These are phyloP conservation scores for Lactuca sativa DNA, from an alignment of 129 eudicot species.

Conservation along the genomic window DNA sequence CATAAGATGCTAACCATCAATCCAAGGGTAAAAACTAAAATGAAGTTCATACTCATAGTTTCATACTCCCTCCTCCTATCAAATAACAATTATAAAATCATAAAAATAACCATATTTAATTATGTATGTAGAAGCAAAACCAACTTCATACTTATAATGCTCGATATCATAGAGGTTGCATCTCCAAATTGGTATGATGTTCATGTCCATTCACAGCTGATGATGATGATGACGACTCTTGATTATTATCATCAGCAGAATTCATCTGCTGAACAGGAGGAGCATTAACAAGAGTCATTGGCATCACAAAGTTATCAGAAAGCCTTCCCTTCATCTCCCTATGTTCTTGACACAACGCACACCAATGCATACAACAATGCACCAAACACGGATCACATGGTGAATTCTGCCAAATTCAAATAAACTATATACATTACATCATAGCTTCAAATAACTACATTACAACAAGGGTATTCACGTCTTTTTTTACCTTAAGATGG, in stretches of 20 bases:
- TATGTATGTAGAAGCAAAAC: constrained; percentile 17
- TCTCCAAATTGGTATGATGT: constrained; percentile 66
- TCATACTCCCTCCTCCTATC: constrained; percentile 8
- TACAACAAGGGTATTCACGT: neutral
- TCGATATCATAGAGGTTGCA: constrained; percentile 59
- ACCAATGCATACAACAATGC: constrained; percentile 98
- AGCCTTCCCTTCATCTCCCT: constrained; percentile 86
- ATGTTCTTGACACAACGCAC: constrained; percentile 99
- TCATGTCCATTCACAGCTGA: constrained; percentile 49
- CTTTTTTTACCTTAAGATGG: constrained; percentile 78
- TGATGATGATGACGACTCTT: constrained; percentile 36
- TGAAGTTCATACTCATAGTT: constrained; percentile 1
- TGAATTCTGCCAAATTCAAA: constrained; percentile 58
- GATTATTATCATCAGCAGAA: constrained; percentile 29
- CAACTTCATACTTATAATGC: constrained; percentile 13
- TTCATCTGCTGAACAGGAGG: constrained; percentile 92
- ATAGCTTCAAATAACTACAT: no score
- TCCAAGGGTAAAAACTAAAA: neutral
- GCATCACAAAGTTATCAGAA: constrained; percentile 61
- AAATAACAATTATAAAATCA: constrained; percentile 5
- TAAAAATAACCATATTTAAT: constrained; percentile 18
- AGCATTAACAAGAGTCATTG: constrained; percentile 85
- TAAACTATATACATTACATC: neutral
- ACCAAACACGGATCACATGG: constrained; percentile 98
- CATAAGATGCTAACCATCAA: constrained; percentile 15